Conservation (phyloP, 78 protist species). For the Dictyostelium purpureum region DNA sequence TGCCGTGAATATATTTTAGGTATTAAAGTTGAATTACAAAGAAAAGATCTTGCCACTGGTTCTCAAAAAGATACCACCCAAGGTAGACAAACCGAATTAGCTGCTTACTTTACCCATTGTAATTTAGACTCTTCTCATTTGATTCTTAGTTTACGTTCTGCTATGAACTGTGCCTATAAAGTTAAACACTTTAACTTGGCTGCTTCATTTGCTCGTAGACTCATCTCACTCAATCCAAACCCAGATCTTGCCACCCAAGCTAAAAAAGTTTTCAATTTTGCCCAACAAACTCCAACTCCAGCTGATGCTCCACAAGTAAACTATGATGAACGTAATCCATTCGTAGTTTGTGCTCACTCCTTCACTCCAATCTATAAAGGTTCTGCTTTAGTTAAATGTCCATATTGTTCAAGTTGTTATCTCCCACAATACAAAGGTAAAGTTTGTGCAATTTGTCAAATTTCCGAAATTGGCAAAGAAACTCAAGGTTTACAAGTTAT, state of each 20-base stretch:
- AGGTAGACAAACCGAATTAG: constrained; percentile 88
- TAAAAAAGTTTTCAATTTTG: constrained; percentile 77
- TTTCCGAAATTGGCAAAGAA: constrained; percentile 79
- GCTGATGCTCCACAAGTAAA: constrained; percentile 38
- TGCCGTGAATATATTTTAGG: constrained; percentile 96
- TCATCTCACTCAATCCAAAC: constrained; percentile 89
- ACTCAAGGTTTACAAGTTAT: constrained; percentile 47
- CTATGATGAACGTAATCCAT: constrained; percentile 96
- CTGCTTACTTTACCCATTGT: constrained; percentile 98
- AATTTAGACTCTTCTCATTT: constrained; percentile 91
- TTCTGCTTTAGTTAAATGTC: constrained; percentile 74
- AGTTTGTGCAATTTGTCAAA: constrained; percentile 80
- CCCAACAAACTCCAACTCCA: constrained; percentile 71
- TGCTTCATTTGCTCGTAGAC: constrained; percentile 89
- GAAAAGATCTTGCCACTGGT: constrained; percentile 61
- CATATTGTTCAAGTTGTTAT: constrained; percentile 86
- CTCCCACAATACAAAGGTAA: constrained; percentile 80
- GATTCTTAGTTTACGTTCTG: constrained; percentile 87
- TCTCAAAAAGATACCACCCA: not conserved
- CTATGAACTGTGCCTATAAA: constrained; percentile 85
- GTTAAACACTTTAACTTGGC: constrained; percentile 85
- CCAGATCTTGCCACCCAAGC: constrained; percentile 39
- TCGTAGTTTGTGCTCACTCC: constrained; percentile 83
- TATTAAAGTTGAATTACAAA: constrained; percentile 83
- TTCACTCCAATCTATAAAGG: constrained; percentile 92